Percentiles rank a stretch among this genome's conserved stretches.
phyloP scores from a whole-genome alignment of 192 early-diverging fungal genomes.

The Phlyctochytrium planicorne region DNA sequence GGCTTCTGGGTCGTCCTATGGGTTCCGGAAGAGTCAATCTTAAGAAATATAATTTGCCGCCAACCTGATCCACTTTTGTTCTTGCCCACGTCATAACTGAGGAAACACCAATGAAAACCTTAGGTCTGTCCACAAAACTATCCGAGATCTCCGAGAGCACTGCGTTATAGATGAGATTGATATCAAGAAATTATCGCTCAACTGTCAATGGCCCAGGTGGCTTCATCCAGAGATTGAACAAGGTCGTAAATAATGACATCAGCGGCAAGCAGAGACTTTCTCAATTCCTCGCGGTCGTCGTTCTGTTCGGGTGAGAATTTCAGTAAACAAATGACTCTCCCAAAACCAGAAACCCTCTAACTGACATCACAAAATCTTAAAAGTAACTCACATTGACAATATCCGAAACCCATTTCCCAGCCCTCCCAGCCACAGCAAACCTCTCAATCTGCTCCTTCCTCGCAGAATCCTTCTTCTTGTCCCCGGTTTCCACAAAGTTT shows the following conservation, averaged over 20 bases:
- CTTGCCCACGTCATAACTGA: slow-evolving; percentile 63
- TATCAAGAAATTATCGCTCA: neutral
- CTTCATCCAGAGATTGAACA: slow-evolving; percentile 53
- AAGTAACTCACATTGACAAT: slow-evolving; percentile 35
- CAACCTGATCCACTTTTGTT: slow-evolving; percentile 56
- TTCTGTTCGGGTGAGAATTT: slow-evolving; percentile 18
- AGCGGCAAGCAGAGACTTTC: slow-evolving; percentile 35
- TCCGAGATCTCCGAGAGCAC: slow-evolving; percentile 50
- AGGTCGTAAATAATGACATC: slow-evolving; percentile 63
- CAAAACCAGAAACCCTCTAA: no score
- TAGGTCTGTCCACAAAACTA: slow-evolving; percentile 49
- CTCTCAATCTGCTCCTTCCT: slow-evolving; percentile 57
- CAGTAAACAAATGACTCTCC: slow-evolving; percentile 1
- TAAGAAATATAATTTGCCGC: slow-evolving; percentile 2
- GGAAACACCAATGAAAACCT: slow-evolving; percentile 57
- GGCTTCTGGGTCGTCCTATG: slow-evolving; percentile 53
- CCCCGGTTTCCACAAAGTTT: slow-evolving; percentile 53
- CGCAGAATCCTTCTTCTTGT: slow-evolving; percentile 49
- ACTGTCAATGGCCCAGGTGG: slow-evolving; percentile 55
- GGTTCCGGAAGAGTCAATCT: neutral
- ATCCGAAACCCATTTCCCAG: slow-evolving; percentile 47
- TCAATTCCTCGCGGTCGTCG: slow-evolving; percentile 39
- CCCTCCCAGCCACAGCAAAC: slow-evolving; percentile 40
- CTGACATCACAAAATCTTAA: neutral
- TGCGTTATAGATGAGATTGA: slow-evolving; percentile 4